Evolutionary conservation across 768 basidiomycete species (phyloP).

Genomic region (Calvatia gigantea): DNA sequence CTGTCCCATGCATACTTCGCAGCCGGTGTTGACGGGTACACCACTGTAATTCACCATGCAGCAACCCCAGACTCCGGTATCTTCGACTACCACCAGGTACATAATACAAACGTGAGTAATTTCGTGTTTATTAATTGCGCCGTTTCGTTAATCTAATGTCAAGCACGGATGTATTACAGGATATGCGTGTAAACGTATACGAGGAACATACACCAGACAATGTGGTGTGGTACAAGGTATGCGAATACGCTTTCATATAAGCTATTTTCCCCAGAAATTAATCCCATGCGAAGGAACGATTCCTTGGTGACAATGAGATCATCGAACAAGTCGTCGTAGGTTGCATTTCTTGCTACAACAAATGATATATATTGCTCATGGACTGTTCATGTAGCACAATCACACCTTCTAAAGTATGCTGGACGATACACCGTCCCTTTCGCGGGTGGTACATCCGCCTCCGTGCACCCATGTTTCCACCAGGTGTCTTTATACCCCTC

Average conservation of each 20-base stretch:
- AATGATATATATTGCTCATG: neutral
- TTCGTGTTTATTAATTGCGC: neutral
- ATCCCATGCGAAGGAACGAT: constrained; percentile 57
- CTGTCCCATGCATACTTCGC: too few relatives aligned
- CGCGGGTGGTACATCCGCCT: constrained; percentile 86
- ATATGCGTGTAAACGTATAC: constrained; percentile 62
- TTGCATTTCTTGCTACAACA: constrained; percentile 10
- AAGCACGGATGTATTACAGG: constrained; percentile 72
- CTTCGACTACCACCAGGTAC: neutral
- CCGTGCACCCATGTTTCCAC: constrained; percentile 67
- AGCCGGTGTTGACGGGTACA: too few relatives aligned
- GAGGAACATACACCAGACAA: constrained; percentile 49
- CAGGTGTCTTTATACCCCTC: constrained; percentile 52
- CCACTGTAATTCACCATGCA: neutral
- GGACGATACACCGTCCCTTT: constrained; percentile 77
- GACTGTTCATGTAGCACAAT: constrained; percentile 42
- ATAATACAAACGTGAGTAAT: constrained; percentile 6
- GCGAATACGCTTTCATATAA: constrained; percentile 10
- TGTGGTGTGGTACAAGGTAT: constrained; percentile 74
- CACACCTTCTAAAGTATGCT: constrained; percentile 60
- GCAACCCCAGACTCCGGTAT: neutral
- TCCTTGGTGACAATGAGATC: constrained; percentile 70
- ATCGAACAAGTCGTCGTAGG: constrained; percentile 70
- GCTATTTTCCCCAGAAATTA: neutral
- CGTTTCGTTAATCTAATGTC: constrained; percentile 9